Base-by-base conservation (phyloP, 768 basidiomycete genomes). In the Phylloporus rhodoxanthus region DNA sequence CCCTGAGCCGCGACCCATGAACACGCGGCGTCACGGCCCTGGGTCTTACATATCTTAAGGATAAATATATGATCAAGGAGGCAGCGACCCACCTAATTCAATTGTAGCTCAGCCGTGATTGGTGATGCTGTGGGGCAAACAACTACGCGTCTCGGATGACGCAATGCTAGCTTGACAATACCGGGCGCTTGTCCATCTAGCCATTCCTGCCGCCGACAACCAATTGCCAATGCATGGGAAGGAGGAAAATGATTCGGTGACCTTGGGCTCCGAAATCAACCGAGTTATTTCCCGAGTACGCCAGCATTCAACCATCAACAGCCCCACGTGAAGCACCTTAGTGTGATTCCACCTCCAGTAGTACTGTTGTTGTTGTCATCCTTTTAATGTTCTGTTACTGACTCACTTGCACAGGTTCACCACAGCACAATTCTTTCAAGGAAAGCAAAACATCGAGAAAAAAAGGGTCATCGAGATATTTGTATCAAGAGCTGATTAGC, bases 401-500 rank as follows among this genome's bases (percentile, higher is more conserved):
- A 15, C 33, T 43, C 33, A 53, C 17, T 45, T 26, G 47, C 38
- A 45, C 39, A 25, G 11, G 33, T 48, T 44, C 37, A 43, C 19
- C 25, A 21, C 25, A 39, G 26, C 17, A 34, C 21, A 17, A 30
- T n/a, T 43, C 11, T 47, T 43, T 45, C 44, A 30, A n/a, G 20
- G 37, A 13, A 23, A 33, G 3, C 15, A 34, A 37, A 36, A 54
- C 5, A 41, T 15, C 15, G 13, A 26, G 20, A 43, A 40, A 20
- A 36, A 21, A 9, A 21, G 37, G 14, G 50, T 14, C 5, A 52
- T 54, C 28, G 29, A 34, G 14, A 42, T 19, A 32, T 33, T 48
- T 65, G 78, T 84, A 68, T 66, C 80, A 76, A 71, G 71, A 75
- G 70, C 82, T 84, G 84, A 86, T 86, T 85, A 79, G 75, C 81